Evolutionary conservation across 2,329 filamentous ascomycete species (phyloP), one percentile per base, ranked within the genome.

Genomic region (Penicillium sclerotigenum): DNA sequence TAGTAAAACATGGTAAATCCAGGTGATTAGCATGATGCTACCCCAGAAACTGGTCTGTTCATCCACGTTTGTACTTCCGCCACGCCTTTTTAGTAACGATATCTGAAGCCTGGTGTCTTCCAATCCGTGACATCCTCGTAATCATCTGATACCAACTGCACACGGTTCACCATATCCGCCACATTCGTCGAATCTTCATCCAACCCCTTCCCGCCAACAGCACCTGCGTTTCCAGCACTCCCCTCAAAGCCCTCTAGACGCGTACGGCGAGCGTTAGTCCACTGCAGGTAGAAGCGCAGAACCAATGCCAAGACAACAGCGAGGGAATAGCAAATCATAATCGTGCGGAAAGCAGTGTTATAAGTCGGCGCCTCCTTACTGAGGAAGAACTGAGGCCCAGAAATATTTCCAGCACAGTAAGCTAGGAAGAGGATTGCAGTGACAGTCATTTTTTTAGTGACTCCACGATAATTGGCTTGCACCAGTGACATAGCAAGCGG

Each of bases 101-200:
- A 87, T 40, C 83, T 77, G 59, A 86, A 87, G 0, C 83, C 84
- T 18, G 77, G 67, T 1, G 78, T 83, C 36, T 84, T 78, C 80
- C 81, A 84, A 63, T 87, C 84, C 2, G 84, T 86, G 2, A 81
- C 69, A 66, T 86, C 83, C 20, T 84, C 81, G 54, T 83, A 81
- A 56, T 81, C 79, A 51, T 77, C 75, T 0, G 76, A 71, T 18
- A 72, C 68, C 22, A 81, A 63, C 47, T 75, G 72, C 0, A 77
- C 67, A 29, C 52, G 56, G 8, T 57, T 59, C 18, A 65, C 60
- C 52, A 66, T 56, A 11, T 62, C 62, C 70, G 70, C 65, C 13
- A 73, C 63, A 18, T 76, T 63, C 55, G 75, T 75, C 1, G 72
- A 73, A 7, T 69, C 73, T 1, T 71, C 72, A 0, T 77, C 78